Evolutionary conservation across 1,139 yeast genomes (phyloP), one percentile per base, ranked within the genome.

Genomic region (Taphrina confusa): DNA sequence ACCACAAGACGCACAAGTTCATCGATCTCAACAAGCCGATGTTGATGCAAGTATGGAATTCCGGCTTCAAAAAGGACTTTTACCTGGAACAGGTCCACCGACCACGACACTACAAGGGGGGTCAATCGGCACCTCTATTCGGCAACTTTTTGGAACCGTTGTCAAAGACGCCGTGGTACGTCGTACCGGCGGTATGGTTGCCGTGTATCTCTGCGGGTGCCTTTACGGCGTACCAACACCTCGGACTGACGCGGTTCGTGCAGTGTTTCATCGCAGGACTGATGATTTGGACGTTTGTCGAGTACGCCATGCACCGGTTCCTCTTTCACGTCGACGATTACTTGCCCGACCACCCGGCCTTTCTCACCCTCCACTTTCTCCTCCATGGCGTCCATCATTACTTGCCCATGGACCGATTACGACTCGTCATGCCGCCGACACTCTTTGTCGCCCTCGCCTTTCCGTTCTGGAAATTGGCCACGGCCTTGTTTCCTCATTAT

Each of bases 341-440:
- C 71, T 79, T 94, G 66, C 99, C 99, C 11, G 87, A 88, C 66
- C 82, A 86, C 72, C 85, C 83, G 55, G 62, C 80, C 34, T 87
- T 87, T 18, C 84, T 86, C 69, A 82, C 95, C 1, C 67, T 89
- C 49, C 99, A 92, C 73, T 92, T 92, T 78, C 74, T 90, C 65
- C 78, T 91, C 66, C 99, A 92, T 70, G 99, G 99, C 57, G 86
- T 91, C 61, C 99, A 92, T 72, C 99, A 92, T 73, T 92, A 89
- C 73, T 79, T 92, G 68, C 99, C 99, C 64, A 92, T 94, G 98
- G 99, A 92, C 75, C 82, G 82, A 62, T 78, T 83, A 73, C 83
- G 99, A 71, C 80, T 92, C 71, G 99, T 92, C 47, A 85, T 92
- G 85, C 99, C 99, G 3, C 99, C 99, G 50, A 78, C 97, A 0